Conservation (phyloP, 2,329 filamentous ascomycete species). For the Exophiala lecanii-corni region DNA sequence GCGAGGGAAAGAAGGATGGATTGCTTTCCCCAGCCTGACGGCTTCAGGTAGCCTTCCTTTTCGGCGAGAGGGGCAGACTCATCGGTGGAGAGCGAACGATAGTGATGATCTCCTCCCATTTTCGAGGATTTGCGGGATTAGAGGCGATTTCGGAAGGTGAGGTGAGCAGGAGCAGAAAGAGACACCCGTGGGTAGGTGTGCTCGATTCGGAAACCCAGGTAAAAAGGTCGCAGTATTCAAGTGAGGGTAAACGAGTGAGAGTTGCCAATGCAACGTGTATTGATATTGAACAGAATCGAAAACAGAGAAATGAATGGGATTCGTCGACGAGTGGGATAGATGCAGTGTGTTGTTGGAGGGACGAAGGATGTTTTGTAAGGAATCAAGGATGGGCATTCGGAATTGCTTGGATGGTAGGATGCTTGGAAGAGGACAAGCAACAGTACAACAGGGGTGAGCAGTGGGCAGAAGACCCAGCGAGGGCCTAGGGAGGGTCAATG, state of each 20-base stretch:
- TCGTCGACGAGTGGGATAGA: neutral
- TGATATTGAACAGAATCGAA: neutral
- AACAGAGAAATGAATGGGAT: constrained; percentile 1
- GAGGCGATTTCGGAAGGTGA: neutral
- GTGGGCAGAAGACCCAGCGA: neutral
- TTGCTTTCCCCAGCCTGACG: constrained; percentile 22
- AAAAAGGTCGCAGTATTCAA: neutral
- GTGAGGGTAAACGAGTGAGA: constrained; percentile 6
- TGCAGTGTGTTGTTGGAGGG: constrained; percentile 7
- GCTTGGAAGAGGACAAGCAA: neutral
- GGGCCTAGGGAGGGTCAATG: neutral
- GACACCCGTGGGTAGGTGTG: too few relatives aligned
- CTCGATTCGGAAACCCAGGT: too few relatives aligned
- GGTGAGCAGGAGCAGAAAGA: constrained; percentile 2
- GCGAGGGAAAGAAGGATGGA: constrained; percentile 19
- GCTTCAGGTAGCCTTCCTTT: constrained; percentile 7
- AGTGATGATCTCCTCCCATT: constrained; percentile 20
- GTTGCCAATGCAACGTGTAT: constrained; percentile 4
- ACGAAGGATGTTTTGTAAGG: constrained; percentile 4
- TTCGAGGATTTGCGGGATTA: neutral
- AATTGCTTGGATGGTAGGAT: too few relatives aligned
- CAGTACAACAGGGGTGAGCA: neutral
- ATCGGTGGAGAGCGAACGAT: constrained; percentile 21
- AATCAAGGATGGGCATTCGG: neutral
- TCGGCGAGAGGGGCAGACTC: constrained; percentile 15